phyloP scores from a whole-genome alignment of 2,329 filamentous ascomycete genomes.

The Claviceps sp. region DNA sequence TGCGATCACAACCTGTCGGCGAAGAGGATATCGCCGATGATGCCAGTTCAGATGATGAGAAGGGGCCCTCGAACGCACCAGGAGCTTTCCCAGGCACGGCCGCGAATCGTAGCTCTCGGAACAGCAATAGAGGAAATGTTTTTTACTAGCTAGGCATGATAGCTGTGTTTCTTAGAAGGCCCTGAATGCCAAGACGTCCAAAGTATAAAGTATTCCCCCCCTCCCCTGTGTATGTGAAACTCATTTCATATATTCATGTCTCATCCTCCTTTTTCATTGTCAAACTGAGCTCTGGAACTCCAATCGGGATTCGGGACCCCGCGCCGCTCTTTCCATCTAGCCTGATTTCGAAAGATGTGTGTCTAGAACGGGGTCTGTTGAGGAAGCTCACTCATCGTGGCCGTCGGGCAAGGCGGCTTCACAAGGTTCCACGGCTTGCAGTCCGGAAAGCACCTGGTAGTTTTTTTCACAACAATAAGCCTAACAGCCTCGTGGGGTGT shows the following conservation, averaged over 20 bases:
- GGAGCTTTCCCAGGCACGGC: slow-evolving; percentile 39
- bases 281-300: background rate
- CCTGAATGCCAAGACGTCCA: background rate
- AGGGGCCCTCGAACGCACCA: slow-evolving; percentile 18
- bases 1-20: slow-evolving; percentile 30
- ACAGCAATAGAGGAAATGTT: slow-evolving; percentile 19
- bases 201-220: background rate
- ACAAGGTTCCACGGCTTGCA: slow-evolving; percentile 10
- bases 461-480: background rate
- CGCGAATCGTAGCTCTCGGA: slow-evolving; percentile 21
- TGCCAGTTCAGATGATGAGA: slow-evolving; percentile 26
- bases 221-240: background rate
- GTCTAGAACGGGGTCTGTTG: background rate
- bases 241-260: background rate
- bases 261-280: background rate
- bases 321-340: background rate
- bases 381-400: background rate
- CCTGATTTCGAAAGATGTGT: background rate
- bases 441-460: slow-evolving; percentile 12
- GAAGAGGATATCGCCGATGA: slow-evolving; percentile 21
- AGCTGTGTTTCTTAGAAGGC: background rate
- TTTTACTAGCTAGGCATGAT: slow-evolving; percentile 20
- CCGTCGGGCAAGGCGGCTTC: slow-evolving; percentile 9
- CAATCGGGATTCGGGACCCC: background rate
- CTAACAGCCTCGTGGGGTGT: background rate